Evolutionary conservation across 1,284 basidiomycete species (phyloP), one percentile per base, ranked within the genome.

Genomic region (Singerocomus inundabilis): DNA sequence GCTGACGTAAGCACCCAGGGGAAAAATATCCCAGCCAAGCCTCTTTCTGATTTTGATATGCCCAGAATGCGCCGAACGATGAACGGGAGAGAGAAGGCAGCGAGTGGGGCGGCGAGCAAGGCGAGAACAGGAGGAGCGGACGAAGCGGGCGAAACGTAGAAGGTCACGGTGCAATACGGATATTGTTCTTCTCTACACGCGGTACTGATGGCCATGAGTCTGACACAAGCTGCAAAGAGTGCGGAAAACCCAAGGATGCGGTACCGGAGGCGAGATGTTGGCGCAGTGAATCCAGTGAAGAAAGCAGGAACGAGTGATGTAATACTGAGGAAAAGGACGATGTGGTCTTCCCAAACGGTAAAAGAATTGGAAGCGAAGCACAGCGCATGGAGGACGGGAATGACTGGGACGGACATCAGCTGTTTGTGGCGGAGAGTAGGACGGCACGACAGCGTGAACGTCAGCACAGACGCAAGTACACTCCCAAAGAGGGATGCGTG

Each of bases 121-220:
- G 85, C 75, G 36, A 75, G 72, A 4, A 71, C 44, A 0, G 91
- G 85, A 0, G 90, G 80, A 1, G 79, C 72, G 2, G 88, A 79
- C 3, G 84, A 69, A 2, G 84, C 80, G 1, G 85, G 80, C 0
- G 85, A 85, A 0, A 83, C 75, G 66, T 91, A 95, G 72, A 95
- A 98, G 0, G 93, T 94, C 45, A 93, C 85, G 49, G 79, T 74
- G 66, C 95, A 98, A 64, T 80, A 87, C 0, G 91, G 87, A 40
- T 90, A 86, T 68, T 98, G 96, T 66, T 99, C 97, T 67, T 99
- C 97, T 46, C 97, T 76, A 64, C 96, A 99, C 0, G 95, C 83
- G 0, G 93, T 91, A 62, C 86, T 88, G 48, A 80, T 67, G 0
- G 84, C 78, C 64, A 93, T 86, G 12, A 91, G 62, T 10, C 95